Base-by-base conservation (phyloP, 768 basidiomycete species). In the Mycena alexandri region DNA sequence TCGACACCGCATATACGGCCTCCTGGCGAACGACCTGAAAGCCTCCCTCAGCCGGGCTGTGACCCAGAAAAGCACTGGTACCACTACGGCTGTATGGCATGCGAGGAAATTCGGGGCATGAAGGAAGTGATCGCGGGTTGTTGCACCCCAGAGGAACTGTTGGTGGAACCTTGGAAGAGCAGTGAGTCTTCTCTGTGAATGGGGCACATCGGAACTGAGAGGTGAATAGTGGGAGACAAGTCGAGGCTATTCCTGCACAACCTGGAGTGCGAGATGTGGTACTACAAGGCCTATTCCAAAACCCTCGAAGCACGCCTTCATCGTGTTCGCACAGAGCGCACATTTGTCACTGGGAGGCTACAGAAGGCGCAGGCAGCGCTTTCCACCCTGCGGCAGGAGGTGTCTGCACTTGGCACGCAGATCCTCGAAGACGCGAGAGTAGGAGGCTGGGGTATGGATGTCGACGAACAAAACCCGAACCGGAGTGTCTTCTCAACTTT, bases 251-350 rank as follows among this genome's bases (percentile, higher is more conserved):
- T 17, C 1, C 17, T 21, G 19, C 60, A 61, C 33, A 43, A 22
- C 8, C 21, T 22, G 1, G 50, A 51, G n/a, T 61, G 60, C 50
- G 50, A 61, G 5, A 22, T 33, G n/a, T 21, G 5, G 17, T 61
- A 61, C 44, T 61, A 61, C 44, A 42, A 43, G 8, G 38, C 41
- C 12, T 61, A 61, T 17, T 16, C 60, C 2, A 44, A 61, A 43
- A 52, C 25, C 25, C 25, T 52, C 16, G 50, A 61, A 21, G 1
- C 25, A 17, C 7, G 9, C 5, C 50, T 61, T 12, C 50, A 52
- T 6, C 48, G 50, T 3, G 60, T 44, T 2, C 60, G 50, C 14
- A 41, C 11, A 13, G 60, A 61, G 60, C 50, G 42, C 1, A 1
- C 5, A 3, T 43, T 61, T 7, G 34, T 33, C 5, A 14, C 3